Evolutionary conservation across 116 monocot genomes (phyloP), one percentile per base, ranked within the genome.

Genomic region (Phalaenopsis hybrid): DNA sequence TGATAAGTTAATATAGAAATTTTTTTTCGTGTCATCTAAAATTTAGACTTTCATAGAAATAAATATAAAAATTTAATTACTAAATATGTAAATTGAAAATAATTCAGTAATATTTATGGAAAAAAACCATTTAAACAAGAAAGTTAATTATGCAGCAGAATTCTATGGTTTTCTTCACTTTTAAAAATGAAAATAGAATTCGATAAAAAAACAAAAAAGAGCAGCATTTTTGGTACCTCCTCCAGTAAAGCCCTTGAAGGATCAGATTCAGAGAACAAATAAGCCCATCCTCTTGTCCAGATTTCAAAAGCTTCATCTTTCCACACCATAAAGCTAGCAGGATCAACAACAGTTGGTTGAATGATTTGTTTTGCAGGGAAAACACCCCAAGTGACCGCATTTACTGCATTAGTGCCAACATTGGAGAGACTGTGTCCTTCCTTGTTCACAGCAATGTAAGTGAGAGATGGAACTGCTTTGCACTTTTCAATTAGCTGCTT

Each of bases 321-420:
- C 96, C 96, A 96, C 20, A 96, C 87, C 78, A 89, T 79, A 81
- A 96, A 96, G 75, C 96, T 95, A 25, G 84, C 84, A 70, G 89
- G 86, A 81, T 95, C 95, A 55, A 93, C 95, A 69, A 95, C 91
- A 9, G 92, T 93, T 4, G 93, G 95, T 81, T 95, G 95, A 79
- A 93, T 89, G 15, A 95, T 95, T 86, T 95, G 93, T 79, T 91
- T 95, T 21, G 81, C 95, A 46, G 95, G 95, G 81, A 95, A 95
- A 79, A 91, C 95, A 51, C 95, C 94, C 95, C 95, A 95, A 34
- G 95, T 95, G 37, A 96, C 96, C 58, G 96, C 96, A 81, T 96
- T 96, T 23, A 96, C 96, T 57, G 92, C 85, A 51, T 58, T 86
- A 37, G 82, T 81, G 51, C 80, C 81, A 12, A 94, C 79, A 72